A percentile compares a stretch with the other conserved stretches of the same genome.
These are phyloP conservation scores for Trichoderma citrinoviride DNA, from an alignment of 2,329 filamentous ascomycete genomes.

Conservation along the genomic window DNA sequence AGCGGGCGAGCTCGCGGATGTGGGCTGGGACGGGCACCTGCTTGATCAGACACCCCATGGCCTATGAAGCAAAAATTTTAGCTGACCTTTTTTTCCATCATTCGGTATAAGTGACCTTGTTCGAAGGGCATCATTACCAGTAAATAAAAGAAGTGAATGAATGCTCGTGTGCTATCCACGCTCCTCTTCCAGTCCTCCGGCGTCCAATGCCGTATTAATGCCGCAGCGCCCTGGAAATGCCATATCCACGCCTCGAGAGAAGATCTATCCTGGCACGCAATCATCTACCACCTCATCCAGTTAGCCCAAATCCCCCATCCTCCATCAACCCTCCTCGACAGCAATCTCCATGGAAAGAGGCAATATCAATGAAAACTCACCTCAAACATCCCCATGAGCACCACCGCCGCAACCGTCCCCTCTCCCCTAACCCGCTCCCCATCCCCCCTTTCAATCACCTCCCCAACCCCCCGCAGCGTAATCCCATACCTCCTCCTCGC, in stretches of 20 bases:
- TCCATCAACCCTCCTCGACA: no score
- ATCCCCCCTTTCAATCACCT: not conserved
- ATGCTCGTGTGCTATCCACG: not conserved
- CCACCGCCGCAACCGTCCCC: not conserved
- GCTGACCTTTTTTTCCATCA: not conserved
- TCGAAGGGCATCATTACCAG: not conserved
- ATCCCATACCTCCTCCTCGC: not conserved
- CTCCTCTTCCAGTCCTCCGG: not conserved
- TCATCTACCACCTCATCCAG: not conserved
- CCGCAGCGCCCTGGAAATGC: not conserved
- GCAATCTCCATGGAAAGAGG: no score
- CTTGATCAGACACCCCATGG: not conserved
- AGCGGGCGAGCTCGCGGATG: not conserved
- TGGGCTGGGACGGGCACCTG: not conserved
- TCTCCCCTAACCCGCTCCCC: no score
- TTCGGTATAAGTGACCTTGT: no score
- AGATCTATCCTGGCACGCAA: not conserved
- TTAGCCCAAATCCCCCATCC: not conserved
- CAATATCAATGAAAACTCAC: not conserved
- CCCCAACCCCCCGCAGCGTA: not conserved
- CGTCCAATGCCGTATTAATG: not conserved
- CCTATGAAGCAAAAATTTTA: not conserved
- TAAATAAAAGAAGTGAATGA: constrained; percentile 1
- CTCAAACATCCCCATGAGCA: not conserved
- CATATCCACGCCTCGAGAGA: constrained; percentile 1